Conservation (phyloP, 495 filamentous ascomycete species). For the Arthonia radiata region DNA sequence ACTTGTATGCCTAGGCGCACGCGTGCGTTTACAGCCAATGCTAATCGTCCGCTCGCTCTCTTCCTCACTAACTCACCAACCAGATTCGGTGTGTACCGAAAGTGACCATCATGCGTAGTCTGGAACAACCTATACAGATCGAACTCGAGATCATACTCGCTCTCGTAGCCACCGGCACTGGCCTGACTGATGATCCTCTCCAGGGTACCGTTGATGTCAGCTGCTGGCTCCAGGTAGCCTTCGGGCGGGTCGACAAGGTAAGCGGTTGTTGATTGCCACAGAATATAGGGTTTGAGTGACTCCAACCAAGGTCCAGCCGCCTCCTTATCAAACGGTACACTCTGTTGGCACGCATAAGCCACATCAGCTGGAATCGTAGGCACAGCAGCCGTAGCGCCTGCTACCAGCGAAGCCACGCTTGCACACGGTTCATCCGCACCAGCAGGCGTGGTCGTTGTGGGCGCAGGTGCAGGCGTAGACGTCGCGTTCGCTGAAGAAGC, state of each 20-base stretch:
- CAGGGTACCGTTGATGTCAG: constrained; percentile 18
- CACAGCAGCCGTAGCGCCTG: no score
- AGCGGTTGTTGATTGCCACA: constrained; percentile 20
- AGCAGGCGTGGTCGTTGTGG: no score
- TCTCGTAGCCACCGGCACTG: constrained; percentile 12
- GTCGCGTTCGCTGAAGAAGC: no score
- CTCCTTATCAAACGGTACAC: constrained; percentile 18
- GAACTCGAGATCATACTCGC: constrained; percentile 26
- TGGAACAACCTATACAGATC: constrained; percentile 16
- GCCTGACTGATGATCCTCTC: constrained; percentile 15
- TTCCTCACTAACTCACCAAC: no score
- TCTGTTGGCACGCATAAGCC: constrained; percentile 20
- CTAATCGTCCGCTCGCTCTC: no score
- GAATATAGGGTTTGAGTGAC: constrained; percentile 17
- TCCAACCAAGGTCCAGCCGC: constrained; percentile 17
- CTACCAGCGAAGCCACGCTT: no score
- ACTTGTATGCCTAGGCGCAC: no score
- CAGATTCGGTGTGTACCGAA: constrained; percentile 17
- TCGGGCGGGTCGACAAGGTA: constrained; percentile 20
- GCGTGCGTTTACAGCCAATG: no score
- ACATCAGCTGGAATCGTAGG: constrained; percentile 16
- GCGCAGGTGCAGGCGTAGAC: no score
- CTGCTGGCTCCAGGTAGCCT: constrained; percentile 13
- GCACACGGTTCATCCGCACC: no score
- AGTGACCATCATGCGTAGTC: constrained; percentile 25